Percentiles rank a stretch among this genome's conserved stretches.
These are phyloP conservation scores for Daldinia decipiens DNA, from an alignment of 495 filamentous ascomycete species.

Conservation along the genomic window DNA sequence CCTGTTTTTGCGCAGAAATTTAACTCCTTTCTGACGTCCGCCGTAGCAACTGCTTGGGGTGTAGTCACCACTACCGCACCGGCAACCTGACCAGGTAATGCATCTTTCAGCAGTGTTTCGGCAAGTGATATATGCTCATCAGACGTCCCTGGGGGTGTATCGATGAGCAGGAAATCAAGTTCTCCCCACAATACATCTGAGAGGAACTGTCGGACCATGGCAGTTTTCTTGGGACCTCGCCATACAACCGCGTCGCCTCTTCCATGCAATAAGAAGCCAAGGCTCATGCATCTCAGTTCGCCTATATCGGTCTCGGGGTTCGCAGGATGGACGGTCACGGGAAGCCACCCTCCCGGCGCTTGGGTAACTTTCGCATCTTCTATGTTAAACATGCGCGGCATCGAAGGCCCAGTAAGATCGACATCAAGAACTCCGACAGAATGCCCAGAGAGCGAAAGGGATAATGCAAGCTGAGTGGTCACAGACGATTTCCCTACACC, in stretches of 20 bases:
- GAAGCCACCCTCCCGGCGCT: slow-evolving; percentile 87
- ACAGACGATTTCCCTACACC: slow-evolving; percentile 98
- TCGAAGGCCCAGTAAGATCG: slow-evolving; percentile 95
- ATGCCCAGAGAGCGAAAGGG: slow-evolving; percentile 82
- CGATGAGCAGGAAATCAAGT: slow-evolving; percentile 89
- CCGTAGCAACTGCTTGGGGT: slow-evolving; percentile 91
- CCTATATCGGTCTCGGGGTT: slow-evolving; percentile 62
- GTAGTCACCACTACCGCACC: slow-evolving; percentile 97
- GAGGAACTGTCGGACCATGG: slow-evolving; percentile 97
- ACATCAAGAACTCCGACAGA: slow-evolving; percentile 95
- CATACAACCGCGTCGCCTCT: slow-evolving; percentile 93
- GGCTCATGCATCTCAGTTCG: slow-evolving; percentile 86
- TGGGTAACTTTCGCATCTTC: slow-evolving; percentile 91
- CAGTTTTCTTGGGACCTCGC: slow-evolving; percentile 98
- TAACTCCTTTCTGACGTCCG: slow-evolving; percentile 94
- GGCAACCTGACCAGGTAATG: slow-evolving; percentile 67
- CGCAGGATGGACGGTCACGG: slow-evolving; percentile 78
- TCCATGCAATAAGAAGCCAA: slow-evolving; percentile 86
- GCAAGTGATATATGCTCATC: slow-evolving; percentile 97
- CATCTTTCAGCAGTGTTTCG: slow-evolving; percentile 77
- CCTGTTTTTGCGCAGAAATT: slow-evolving; percentile 93
- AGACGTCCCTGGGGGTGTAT: slow-evolving; percentile 95
- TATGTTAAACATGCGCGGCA: slow-evolving; percentile 90
- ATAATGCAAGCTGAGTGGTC: slow-evolving; percentile 92
- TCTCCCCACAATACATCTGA: slow-evolving; percentile 90